A percentile compares a stretch with the other conserved stretches of the same genome.
phyloP scores from a whole-genome alignment of 108 stramenopile genomes.

The Pseudonitzschia multiseries region DNA sequence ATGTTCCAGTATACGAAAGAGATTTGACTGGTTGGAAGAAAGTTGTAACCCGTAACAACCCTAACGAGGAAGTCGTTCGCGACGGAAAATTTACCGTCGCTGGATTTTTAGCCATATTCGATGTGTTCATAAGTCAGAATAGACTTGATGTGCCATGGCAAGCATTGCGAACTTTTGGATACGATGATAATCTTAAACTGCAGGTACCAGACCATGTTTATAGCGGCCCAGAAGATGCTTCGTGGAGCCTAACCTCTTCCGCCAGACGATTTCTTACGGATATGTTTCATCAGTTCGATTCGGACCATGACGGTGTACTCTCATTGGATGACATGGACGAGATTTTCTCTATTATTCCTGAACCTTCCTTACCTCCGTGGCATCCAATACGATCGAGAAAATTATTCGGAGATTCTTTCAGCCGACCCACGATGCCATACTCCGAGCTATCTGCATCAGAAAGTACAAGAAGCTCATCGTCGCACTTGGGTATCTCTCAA shows the following conservation, averaged over 20 bases:
- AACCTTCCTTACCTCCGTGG: conserved; percentile 72
- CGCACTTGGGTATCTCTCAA: conserved; percentile 37
- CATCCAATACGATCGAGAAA: conserved; percentile 52
- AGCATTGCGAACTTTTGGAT: conserved; percentile 72
- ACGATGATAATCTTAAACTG: conserved; percentile 69
- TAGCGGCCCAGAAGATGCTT: conserved; percentile 2
- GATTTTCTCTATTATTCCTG: conserved; percentile 68
- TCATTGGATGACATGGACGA: conserved; percentile 49
- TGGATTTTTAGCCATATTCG: conserved; percentile 80
- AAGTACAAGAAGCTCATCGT: conserved; percentile 15
- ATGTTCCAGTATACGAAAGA: conserved; percentile 55
- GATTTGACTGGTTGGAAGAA: conserved; percentile 80
- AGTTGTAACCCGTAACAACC: conserved; percentile 51
- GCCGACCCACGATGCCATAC: conserved; percentile 48
- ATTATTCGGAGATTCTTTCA: conserved; percentile 60
- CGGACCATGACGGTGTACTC: conserved; percentile 62
- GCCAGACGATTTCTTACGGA: conserved; percentile 59
- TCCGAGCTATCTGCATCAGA: conserved; percentile 33
- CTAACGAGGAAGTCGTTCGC: conserved; percentile 47
- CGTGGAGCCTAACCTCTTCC: conserved; percentile 49
- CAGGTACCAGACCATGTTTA: conserved; percentile 52
- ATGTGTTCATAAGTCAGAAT: conserved; percentile 81
- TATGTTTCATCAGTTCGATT: conserved; percentile 72
- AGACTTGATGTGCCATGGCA: conserved; percentile 81
- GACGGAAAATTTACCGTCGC: conserved; percentile 77